These are phyloP conservation scores for Calycina herbarum DNA, from an alignment of 2,329 filamentous ascomycete genomes.

Conservation along the genomic window DNA sequence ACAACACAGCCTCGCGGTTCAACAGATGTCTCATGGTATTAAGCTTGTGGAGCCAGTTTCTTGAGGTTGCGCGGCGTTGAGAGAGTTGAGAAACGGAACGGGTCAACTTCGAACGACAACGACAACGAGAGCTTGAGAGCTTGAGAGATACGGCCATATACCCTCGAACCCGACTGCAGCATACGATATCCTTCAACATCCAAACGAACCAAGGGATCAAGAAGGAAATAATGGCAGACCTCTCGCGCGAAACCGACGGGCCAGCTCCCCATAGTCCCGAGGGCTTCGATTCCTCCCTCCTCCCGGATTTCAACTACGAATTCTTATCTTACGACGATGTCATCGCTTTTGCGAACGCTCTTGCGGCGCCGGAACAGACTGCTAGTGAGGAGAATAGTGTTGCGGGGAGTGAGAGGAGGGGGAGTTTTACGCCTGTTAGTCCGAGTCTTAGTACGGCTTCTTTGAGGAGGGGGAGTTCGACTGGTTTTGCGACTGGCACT, in stretches of 20 bases:
- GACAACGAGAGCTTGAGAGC: too few relatives aligned
- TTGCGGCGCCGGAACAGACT: conserved; percentile 74
- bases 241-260: conserved; percentile 45
- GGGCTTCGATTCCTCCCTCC: conserved; percentile 64
- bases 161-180: too few relatives aligned
- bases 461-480: background rate
- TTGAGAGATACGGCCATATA: too few relatives aligned
- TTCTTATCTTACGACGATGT: conserved; percentile 76
- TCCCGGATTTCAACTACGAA: conserved; percentile 79
- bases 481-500: too few relatives aligned
- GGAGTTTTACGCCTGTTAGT: background rate
- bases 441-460: background rate
- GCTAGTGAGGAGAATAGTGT: conserved; percentile 16
- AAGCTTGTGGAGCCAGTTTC: too few relatives aligned
- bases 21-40: too few relatives aligned
- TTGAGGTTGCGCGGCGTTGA: too few relatives aligned
- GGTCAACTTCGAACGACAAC: too few relatives aligned
- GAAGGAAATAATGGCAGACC: conserved; percentile 34
- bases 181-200: too few relatives aligned
- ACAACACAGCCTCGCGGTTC: too few relatives aligned
- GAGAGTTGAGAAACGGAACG: too few relatives aligned
- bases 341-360: conserved; percentile 74
- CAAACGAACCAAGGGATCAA: background rate
- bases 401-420: conserved; percentile 6
- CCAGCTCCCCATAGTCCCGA: conserved; percentile 60